phyloP scores from a whole-genome alignment of 352 stramenopile genomes.

The Phytophthora agathidicida region DNA sequence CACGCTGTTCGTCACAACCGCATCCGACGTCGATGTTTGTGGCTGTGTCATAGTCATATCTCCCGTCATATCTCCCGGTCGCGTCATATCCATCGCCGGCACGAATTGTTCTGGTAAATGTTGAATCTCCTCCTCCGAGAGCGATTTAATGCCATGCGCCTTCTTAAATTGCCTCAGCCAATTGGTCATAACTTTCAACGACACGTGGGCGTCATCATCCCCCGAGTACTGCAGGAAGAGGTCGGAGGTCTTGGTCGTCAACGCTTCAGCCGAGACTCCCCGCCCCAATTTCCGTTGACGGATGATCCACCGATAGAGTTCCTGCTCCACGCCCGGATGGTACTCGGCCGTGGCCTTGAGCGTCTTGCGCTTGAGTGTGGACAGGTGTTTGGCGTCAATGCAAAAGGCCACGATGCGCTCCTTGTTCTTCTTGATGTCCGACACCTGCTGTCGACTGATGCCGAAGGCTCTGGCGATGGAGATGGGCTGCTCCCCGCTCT shows the following conservation, averaged over 20 bases:
- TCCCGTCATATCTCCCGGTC: not conserved
- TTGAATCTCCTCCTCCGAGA: slow-evolving; percentile 57
- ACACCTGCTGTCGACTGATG: slow-evolving; percentile 84
- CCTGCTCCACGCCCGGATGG: slow-evolving; percentile 80
- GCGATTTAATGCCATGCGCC: slow-evolving; percentile 60
- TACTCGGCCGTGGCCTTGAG: slow-evolving; percentile 68
- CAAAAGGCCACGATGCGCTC: slow-evolving; percentile 81
- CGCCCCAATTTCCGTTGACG: slow-evolving; percentile 62
- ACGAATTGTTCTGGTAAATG: slow-evolving; percentile 61
- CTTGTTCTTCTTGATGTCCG: slow-evolving; percentile 89
- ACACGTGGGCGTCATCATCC: slow-evolving; percentile 40
- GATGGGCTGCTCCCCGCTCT: slow-evolving; percentile 68
- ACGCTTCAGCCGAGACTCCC: slow-evolving; percentile 48
- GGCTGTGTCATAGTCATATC: not conserved
- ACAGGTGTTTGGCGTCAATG: slow-evolving; percentile 74
- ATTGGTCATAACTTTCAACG: slow-evolving; percentile 51
- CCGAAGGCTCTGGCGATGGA: slow-evolving; percentile 63
- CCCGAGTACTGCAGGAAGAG: slow-evolving; percentile 77
- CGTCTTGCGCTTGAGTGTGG: slow-evolving; percentile 77
- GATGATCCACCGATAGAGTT: slow-evolving; percentile 86
- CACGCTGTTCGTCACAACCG: not conserved
- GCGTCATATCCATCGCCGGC: slow-evolving; percentile 62
- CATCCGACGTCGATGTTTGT: not conserved
- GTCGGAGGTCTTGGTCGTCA: slow-evolving; percentile 61
- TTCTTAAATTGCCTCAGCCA: slow-evolving; percentile 79